These are phyloP conservation scores for Zangia roseola DNA, from an alignment of 768 basidiomycete species.

Conservation along the genomic window DNA sequence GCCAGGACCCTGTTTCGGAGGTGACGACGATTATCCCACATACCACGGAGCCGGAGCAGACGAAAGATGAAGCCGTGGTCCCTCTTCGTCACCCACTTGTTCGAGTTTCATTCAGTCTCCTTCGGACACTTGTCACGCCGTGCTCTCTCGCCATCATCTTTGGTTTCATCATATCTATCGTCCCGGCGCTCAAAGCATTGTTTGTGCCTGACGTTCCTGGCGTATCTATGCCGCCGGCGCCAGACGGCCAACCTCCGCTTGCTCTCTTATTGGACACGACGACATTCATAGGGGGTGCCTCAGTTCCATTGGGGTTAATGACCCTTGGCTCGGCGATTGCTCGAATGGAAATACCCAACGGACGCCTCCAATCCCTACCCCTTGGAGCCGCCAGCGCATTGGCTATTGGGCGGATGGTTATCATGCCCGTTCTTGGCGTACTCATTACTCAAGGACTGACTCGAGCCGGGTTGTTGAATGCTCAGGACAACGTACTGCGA, in stretches of 20 bases:
- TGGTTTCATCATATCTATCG: constrained; percentile 54
- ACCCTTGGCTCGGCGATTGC: constrained; percentile 65
- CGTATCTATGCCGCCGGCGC: constrained; percentile 47
- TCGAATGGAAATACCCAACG: constrained; percentile 48
- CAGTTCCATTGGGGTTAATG: constrained; percentile 61
- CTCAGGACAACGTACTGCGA: constrained; percentile 55
- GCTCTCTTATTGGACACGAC: constrained; percentile 57
- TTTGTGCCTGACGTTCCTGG: constrained; percentile 48
- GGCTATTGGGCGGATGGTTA: constrained; percentile 52
- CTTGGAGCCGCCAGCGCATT: constrained; percentile 53
- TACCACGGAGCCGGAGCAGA: not conserved
- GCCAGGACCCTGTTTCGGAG: constrained; percentile 1
- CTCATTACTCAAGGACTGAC: constrained; percentile 54
- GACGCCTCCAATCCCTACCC: constrained; percentile 45
- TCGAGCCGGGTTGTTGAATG: constrained; percentile 43
- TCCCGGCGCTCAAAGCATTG: constrained; percentile 57
- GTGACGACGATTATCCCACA: constrained; percentile 5
- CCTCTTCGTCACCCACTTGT: constrained; percentile 8
- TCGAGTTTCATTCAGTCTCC: constrained; percentile 15
- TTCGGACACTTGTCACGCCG: constrained; percentile 44
- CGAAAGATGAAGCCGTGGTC: not conserved
- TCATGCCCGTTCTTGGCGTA: constrained; percentile 63
- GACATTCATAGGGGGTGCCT: constrained; percentile 59
- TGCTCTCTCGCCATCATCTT: constrained; percentile 52
- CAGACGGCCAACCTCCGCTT: constrained; percentile 68